Conservation (phyloP, 225 moss, liverwort and hornwort species). For the Marchantia paleacea region DNA sequence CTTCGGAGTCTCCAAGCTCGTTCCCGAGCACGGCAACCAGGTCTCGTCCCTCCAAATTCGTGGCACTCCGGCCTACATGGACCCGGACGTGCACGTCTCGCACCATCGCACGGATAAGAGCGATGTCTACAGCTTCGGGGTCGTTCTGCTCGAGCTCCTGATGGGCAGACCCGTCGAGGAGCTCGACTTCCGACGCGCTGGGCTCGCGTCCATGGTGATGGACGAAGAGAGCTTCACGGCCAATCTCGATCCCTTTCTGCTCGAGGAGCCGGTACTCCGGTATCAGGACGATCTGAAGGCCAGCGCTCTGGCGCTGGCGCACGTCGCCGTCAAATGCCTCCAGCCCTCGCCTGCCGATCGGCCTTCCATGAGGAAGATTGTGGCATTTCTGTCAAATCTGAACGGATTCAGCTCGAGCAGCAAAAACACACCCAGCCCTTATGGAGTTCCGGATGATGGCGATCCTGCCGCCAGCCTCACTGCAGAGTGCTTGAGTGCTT, state of each 20-base stretch:
- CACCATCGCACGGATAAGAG: slow-evolving; percentile 24
- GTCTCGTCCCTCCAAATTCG: slow-evolving; percentile 7
- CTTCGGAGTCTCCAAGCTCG: slow-evolving; percentile 21
- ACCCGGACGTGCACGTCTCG: slow-evolving; percentile 17
- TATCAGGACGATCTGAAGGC: neutral
- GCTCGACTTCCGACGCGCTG: no score
- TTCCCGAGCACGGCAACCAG: neutral
- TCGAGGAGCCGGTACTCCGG: no score
- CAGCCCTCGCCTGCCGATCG: neutral
- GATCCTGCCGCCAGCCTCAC: no score
- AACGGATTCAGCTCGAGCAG: neutral
- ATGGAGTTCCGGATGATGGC: no score
- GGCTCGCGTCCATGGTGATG: no score
- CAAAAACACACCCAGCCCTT: no score
- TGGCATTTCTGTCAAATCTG: neutral
- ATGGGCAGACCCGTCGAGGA: no score
- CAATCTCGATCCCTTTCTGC: no score
- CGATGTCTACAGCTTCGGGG: slow-evolving; percentile 36
- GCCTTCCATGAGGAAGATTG: neutral
- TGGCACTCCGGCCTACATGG: slow-evolving; percentile 29
- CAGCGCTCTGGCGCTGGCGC: neutral
- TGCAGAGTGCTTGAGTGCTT: no score
- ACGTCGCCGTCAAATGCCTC: neutral
- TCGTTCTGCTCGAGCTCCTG: slow-evolving; percentile 50
- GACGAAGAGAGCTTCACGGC: no score